Evolutionary conservation across 2,329 filamentous ascomycete species (phyloP).

Genomic region (Chaetothyriales sp.): DNA sequence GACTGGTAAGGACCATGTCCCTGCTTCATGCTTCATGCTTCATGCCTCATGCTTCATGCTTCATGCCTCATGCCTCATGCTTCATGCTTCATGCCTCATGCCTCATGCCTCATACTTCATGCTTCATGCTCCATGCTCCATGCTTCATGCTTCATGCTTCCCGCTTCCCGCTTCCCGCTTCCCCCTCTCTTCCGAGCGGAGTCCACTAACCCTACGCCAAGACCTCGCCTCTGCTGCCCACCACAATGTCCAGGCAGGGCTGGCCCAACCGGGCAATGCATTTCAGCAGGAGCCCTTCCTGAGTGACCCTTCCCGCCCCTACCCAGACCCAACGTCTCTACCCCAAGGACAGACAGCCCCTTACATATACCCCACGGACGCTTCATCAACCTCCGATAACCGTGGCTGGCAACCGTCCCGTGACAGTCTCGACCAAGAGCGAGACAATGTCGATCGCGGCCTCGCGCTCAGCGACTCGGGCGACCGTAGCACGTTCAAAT

Average conservation of each 20-base stretch:
- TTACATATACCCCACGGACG: neutral
- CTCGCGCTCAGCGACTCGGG: constrained; percentile 44
- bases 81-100: too few species aligned
- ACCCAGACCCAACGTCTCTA: constrained; percentile 19
- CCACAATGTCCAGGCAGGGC: constrained; percentile 13
- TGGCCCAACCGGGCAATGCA: constrained; percentile 4
- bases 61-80: too few species aligned
- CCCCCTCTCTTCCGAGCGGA: neutral
- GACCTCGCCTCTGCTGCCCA: constrained; percentile 16
- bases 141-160: too few species aligned
- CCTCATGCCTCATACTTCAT: too few species aligned
- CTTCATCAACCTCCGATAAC: constrained; percentile 5
- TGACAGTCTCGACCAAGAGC: constrained; percentile 31
- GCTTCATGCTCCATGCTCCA: too few species aligned
- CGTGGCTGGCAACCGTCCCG: constrained; percentile 9
- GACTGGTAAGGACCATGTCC: constrained; percentile 25
- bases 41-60: too few species aligned
- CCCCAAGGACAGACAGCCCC: constrained; percentile 7
- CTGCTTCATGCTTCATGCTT: too few species aligned
- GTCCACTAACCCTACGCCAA: constrained; percentile 2
- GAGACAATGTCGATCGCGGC: constrained; percentile 28
- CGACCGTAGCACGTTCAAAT: constrained; percentile 59
- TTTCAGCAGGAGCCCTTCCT: constrained; percentile 16
- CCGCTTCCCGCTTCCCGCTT: too few species aligned
- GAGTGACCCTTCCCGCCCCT: constrained; percentile 20